These are phyloP conservation scores for Miscanthus sacchariflorus DNA, from an alignment of 202 grass and related monocot species.

Conservation along the genomic window DNA sequence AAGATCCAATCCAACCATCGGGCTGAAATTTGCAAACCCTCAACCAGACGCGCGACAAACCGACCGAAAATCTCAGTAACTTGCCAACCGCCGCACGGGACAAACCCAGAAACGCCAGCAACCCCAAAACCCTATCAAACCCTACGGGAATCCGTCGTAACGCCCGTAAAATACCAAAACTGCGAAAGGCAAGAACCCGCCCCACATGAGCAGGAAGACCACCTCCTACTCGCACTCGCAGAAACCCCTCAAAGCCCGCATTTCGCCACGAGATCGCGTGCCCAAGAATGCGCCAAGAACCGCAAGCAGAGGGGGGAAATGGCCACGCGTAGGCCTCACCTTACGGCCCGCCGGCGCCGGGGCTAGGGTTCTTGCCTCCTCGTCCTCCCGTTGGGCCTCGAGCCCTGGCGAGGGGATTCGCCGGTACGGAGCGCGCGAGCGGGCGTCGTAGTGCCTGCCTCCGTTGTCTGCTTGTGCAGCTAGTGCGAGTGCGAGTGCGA, in stretches of 20 bases:
- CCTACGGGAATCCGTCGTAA: background rate
- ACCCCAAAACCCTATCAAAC: conserved; percentile 41
- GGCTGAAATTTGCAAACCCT: background rate
- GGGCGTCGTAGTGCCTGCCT: background rate
- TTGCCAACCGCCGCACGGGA: background rate
- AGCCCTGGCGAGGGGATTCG: background rate
- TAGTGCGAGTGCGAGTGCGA: background rate
- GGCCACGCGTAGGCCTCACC: conserved; percentile 38
- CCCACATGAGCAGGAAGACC: background rate
- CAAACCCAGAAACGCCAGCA: conserved; percentile 4
- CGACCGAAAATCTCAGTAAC: too few relatives aligned
- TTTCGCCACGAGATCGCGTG: background rate
- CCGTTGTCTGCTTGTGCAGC: background rate
- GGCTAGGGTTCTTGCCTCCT: conserved; percentile 46
- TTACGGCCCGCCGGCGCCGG: conserved; percentile 26
- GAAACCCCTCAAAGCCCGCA: background rate
- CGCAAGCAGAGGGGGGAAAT: background rate
- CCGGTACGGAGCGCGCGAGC: background rate
- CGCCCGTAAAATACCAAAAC: background rate
- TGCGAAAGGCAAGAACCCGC: background rate
- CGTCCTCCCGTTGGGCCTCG: background rate
- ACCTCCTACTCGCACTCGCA: background rate
- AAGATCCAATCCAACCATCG: conserved; percentile 42
- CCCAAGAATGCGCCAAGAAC: background rate
- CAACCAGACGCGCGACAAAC: background rate